Conservation (phyloP, 2,329 filamentous ascomycete species). For the Cucurbitaria berberidis region DNA sequence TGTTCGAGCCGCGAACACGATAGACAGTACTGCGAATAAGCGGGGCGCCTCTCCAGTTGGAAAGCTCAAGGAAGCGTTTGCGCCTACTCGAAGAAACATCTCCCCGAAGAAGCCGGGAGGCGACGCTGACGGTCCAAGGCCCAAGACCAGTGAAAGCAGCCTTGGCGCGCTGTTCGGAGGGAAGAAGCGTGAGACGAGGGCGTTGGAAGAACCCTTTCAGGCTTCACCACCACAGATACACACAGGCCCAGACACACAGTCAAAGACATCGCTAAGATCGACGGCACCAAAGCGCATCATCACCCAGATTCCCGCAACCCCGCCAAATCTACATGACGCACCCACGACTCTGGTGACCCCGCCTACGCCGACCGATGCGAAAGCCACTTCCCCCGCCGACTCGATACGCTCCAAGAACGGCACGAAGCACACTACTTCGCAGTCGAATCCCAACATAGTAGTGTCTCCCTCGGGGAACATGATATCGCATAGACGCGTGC, state of each 20-base stretch:
- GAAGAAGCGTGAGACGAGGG: constrained; percentile 40
- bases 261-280: constrained; percentile 31
- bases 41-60: constrained; percentile 73
- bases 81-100: constrained; percentile 41
- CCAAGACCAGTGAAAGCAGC: constrained; percentile 49
- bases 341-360: constrained; percentile 68
- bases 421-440: constrained; percentile 39
- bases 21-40: constrained; percentile 49
- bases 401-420: constrained; percentile 31
- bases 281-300: constrained; percentile 44
- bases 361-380: constrained; percentile 64
- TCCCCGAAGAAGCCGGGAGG: constrained; percentile 37
- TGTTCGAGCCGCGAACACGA: constrained; percentile 41
- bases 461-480: constrained; percentile 71
- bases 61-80: constrained; percentile 75
- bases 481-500: constrained; percentile 72
- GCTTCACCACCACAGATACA: constrained; percentile 42
- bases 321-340: constrained; percentile 50
- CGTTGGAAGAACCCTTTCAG: constrained; percentile 36
- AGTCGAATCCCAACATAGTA: constrained; percentile 58
- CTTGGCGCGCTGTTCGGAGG: constrained; percentile 53
- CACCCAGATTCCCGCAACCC: constrained; percentile 51
- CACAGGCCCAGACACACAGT: constrained; percentile 39
- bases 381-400: constrained; percentile 42
- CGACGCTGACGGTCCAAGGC: constrained; percentile 49